Base-by-base conservation (phyloP, 805 yeast genomes). In the Ogataea minuta region DNA sequence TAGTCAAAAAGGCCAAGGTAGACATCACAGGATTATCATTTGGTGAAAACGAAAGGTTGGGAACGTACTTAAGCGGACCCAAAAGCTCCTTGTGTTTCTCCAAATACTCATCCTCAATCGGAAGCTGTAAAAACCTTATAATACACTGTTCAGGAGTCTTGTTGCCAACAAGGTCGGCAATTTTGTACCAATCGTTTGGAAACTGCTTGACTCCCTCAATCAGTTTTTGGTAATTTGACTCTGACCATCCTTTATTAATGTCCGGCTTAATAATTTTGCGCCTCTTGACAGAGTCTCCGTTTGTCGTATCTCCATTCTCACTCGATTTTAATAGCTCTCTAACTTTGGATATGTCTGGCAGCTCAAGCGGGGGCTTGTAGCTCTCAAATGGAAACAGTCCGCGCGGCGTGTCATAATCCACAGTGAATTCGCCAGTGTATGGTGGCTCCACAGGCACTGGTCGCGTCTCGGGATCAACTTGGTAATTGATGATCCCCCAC, bases 401-500 rank as follows among this genome's bases (percentile, higher is more conserved):
- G 48, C 95, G 72, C 34, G 97, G 97, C 0, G 95, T 85, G 60
- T 90, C 97, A 54, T 78, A 79, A 43, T 77, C 81, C 2, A 86
- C 81, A 39, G 80, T 75, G 65, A 79, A 88, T 49, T 82, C 86
- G 8, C 88, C 89, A 2, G 88, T 78, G 51, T 72, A 78, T 15
- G 89, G 90, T 31, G 87, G 84, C 41, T 80, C 85, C 12, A 81
- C 71, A 36, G 77, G 70, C 17, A 73, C 72, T 3, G 95, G 93
- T 46, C 81, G 75, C 38, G 80, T 70, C 46, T 78, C 84, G 1
- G 90, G 86, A 57, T 83, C 85, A 2, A 90, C 95, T 62, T 90
- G 97, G 60, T 90, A 90, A 62, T 90, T 90, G 37, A 90, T 86
- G 36, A 90, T 68, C 0, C 97, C 97, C 97, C 97, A 90, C 59